Base-by-base conservation (phyloP, 257 asterid genomes). In the Lycium barbarum region DNA sequence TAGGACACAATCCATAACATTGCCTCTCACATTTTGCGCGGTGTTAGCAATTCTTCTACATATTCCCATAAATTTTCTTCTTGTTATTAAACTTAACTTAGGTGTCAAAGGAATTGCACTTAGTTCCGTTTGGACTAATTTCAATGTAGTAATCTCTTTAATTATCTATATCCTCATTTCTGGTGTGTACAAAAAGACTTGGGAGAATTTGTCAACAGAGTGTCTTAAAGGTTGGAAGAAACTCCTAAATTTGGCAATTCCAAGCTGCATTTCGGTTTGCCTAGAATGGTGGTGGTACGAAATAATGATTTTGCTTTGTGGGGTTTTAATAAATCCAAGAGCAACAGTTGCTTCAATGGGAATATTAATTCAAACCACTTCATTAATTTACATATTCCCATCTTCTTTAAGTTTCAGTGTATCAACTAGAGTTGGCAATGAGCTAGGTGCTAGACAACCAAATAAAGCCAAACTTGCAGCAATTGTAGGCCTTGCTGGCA, bases 271-370 rank as follows among this genome's bases (percentile, higher is more conserved):
- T 58, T 88, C 85, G 3, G 88, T 88, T 6, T 88, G 88, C 22
- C 57, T 88, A 20, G 90, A 80, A 63, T 88, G 90, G 90, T 88
- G 90, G 90, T 88, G 90, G 90, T 88, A 88, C 58, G 88, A 88
- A 47, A 85, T 83, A 47, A 88, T 88, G 90, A 88, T 88, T 26
- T 65, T 88, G 33, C 87, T 88, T 10, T 88, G 85, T 33, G 88
- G 90, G 65, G 3, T 83, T 36, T 78, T 88, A 5, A 1, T 83
- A 14, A 83, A 84, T 71, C 88, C 88, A 2, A 85, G 74, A 38
- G 83, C 63, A 3, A 88, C 88, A 7, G 88, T 85, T 58, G 83
- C 88, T 53, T 88, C 87, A 38, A 88, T 88, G 90, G 90, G 88
- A 45, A 88, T 85, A 62, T 49, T 85, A 53, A 85, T 85, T 17